Conservation (phyloP, 306 rosid species). For the Fragaria ananassa region DNA sequence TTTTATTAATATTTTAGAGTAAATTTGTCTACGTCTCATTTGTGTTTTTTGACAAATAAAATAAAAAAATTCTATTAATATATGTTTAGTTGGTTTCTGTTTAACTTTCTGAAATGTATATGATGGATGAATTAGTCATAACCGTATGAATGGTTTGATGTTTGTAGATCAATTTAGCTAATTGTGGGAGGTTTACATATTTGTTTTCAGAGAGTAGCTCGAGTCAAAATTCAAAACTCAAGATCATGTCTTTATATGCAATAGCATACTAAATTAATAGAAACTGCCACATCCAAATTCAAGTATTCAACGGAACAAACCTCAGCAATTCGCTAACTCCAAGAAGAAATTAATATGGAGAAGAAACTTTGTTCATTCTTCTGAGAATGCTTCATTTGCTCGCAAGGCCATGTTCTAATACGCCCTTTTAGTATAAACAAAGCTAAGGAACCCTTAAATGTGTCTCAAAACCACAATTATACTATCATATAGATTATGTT, state of each 20-base stretch:
- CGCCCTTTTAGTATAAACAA: constrained; percentile 29
- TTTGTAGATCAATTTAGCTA: not conserved
- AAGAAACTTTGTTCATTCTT: constrained; percentile 14
- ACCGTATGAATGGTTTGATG: not conserved
- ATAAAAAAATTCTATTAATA: not conserved
- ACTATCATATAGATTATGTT: not conserved
- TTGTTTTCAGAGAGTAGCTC: not conserved
- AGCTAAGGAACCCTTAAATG: constrained; percentile 12
- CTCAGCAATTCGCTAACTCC: not conserved
- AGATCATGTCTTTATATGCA: not conserved
- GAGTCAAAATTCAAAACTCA: not conserved
- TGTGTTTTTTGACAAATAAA: not conserved
- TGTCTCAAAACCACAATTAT: constrained; percentile 6
- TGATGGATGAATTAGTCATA: not conserved
- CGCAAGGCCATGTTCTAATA: constrained; percentile 41
- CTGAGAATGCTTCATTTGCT: constrained; percentile 33
- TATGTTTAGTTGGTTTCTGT: not conserved
- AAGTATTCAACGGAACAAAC: constrained; percentile 10
- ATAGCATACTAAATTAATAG: not conserved
- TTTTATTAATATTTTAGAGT: not conserved
- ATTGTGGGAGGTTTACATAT: not conserved
- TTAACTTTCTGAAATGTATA: not conserved
- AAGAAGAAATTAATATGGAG: constrained; percentile 9
- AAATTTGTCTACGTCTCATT: not conserved
- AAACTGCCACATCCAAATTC: constrained; percentile 1